These are phyloP conservation scores for Penicillium bialowiezense DNA, from an alignment of 495 filamentous ascomycete genomes.

Conservation along the genomic window DNA sequence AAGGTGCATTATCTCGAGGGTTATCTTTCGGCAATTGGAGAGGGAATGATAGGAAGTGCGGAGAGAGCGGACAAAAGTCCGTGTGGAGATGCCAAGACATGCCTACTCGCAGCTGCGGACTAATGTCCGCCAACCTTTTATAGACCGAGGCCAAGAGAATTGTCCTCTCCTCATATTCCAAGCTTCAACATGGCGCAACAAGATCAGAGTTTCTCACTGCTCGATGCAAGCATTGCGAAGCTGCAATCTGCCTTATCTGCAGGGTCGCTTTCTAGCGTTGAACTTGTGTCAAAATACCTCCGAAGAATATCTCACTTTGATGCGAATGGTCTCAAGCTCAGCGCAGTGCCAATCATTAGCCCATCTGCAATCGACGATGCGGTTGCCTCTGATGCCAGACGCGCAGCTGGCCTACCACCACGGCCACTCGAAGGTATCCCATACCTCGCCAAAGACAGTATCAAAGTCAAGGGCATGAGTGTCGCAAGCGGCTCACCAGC, in stretches of 20 bases:
- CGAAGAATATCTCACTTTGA: slow-evolving; percentile 41
- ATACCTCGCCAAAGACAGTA: slow-evolving; percentile 70
- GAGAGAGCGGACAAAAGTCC: slow-evolving; percentile 20
- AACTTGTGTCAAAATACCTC: slow-evolving; percentile 48
- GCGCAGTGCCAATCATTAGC: slow-evolving; percentile 33
- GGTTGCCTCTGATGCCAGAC: slow-evolving; percentile 29
- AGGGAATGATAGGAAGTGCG: neutral
- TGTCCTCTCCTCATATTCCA: no score
- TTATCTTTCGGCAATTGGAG: neutral
- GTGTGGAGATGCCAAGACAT: slow-evolving; percentile 1
- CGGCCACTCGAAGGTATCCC: slow-evolving; percentile 69
- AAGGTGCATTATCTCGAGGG: slow-evolving; percentile 2
- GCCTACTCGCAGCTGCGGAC: neutral
- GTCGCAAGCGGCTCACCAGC: slow-evolving; percentile 51
- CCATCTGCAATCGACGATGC: slow-evolving; percentile 29
- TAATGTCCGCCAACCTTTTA: neutral
- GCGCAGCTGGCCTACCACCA: slow-evolving; percentile 21
- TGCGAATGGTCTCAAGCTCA: slow-evolving; percentile 29
- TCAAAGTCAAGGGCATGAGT: slow-evolving; percentile 65
- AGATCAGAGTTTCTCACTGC: slow-evolving; percentile 52
- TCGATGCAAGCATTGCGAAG: slow-evolving; percentile 56
- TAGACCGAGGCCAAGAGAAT: no score
- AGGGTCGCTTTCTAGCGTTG: slow-evolving; percentile 42
- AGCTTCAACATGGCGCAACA: slow-evolving; percentile 7
- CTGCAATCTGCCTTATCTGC: slow-evolving; percentile 41